These are phyloP conservation scores for Tanozyma kutaoensis DNA, from an alignment of 805 yeast genomes.

Conservation along the genomic window DNA sequence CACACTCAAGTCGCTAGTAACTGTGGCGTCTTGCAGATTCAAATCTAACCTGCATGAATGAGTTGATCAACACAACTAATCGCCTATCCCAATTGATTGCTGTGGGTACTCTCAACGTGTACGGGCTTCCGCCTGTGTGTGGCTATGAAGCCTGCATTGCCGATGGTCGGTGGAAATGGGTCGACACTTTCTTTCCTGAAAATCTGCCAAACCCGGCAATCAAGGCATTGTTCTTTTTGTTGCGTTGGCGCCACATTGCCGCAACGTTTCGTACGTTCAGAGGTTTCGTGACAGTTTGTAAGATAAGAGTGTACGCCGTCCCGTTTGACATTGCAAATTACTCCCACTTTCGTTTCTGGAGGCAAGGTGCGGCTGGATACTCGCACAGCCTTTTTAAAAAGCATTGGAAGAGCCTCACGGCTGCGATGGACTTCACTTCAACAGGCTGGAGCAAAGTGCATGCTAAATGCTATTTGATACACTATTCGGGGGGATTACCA, in stretches of 20 bases:
- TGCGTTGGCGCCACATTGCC: constrained; percentile 23
- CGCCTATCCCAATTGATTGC: constrained; percentile 25
- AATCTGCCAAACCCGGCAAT: constrained; percentile 9
- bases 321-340: constrained; percentile 30
- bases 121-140: constrained; percentile 27
- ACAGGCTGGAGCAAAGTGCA: constrained; percentile 19
- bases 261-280: constrained; percentile 38
- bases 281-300: constrained; percentile 6
- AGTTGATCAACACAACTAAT: constrained; percentile 29
- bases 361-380: constrained; percentile 21
- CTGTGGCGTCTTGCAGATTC: no score
- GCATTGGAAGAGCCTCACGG: constrained; percentile 22
- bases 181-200: neutral
- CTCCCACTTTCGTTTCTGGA: constrained; percentile 18
- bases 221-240: constrained; percentile 28
- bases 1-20: no score
- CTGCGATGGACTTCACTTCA: constrained; percentile 27
- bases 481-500: constrained; percentile 2
- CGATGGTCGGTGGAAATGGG: neutral
- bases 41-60: no score
- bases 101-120: constrained; percentile 35
- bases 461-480: constrained; percentile 4
- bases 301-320: constrained; percentile 33
- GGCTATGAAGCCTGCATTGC: constrained; percentile 34
- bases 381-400: constrained; percentile 11